Conservation (phyloP, 768 basidiomycete genomes). For the Tephrocybe rancida region DNA sequence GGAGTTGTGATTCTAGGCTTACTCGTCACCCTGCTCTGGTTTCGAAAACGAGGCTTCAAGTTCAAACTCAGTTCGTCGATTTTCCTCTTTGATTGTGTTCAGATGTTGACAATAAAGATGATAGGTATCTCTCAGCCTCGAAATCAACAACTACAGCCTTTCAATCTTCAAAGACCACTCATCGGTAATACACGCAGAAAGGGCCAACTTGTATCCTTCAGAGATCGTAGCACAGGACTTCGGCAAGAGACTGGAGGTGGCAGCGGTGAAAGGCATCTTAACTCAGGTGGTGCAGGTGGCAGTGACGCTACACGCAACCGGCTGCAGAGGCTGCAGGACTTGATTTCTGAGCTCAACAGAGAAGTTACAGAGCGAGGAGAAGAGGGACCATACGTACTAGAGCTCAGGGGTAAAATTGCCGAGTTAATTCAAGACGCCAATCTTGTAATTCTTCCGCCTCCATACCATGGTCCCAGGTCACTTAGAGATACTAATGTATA, state of each 20-base stretch:
- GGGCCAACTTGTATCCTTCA: not conserved
- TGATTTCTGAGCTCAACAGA: conserved; percentile 2
- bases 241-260: too few species aligned
- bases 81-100: too few species aligned
- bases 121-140: not conserved
- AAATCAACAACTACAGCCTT: not conserved
- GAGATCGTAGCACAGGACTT: too few species aligned
- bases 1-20: too few species aligned
- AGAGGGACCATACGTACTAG: conserved; percentile 2
- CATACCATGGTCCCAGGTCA: not conserved
- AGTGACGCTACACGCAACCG: not conserved
- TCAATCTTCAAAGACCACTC: not conserved
- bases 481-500: not conserved
- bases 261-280: too few species aligned
- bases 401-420: conserved; percentile 4
- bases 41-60: not conserved
- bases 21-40: not conserved
- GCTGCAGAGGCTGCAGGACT: not conserved
- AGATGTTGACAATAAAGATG: too few species aligned
- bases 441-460: not conserved
- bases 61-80: not conserved
- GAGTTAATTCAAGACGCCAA: conserved; percentile 4
- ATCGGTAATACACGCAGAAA: not conserved
- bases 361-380: conserved; percentile 1
- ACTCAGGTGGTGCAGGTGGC: not conserved